Evolutionary conservation across 1,284 basidiomycete species (phyloP), one percentile per base, ranked within the genome.

Genomic region (Ceratobasidium sp.): DNA sequence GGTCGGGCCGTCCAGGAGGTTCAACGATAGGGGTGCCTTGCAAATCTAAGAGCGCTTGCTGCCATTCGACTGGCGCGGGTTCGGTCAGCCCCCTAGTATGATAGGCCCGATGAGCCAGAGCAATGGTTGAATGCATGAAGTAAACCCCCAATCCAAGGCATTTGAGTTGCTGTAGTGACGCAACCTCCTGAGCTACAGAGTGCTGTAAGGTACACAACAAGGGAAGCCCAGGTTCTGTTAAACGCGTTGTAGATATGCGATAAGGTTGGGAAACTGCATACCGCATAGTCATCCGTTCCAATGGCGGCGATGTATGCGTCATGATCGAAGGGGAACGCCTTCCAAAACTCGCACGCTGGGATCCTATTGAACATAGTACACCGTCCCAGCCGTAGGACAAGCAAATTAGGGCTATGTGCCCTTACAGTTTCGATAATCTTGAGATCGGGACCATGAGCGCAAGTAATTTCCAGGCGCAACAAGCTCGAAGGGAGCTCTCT

Each of bases 401-500:
- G 13, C 39, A 75, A 17, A 33, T 56, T 45, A 4, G 73, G 73
- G 23, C 73, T 65, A 37, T 42, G 31, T 1, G 26, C 35, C 23
- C 51, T 33, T 17, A 75, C 61, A 8, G 56, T 65, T 56, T 56
- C 13, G 11, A 75, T 75, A 11, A 75, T 35, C 17, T 37, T 65
- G 23, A 65, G 61, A 23, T 75, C 73, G 6, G 73, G 73, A 20
- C 73, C 73, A 47, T 75, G 73, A 8, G 73, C 73, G n/a, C 35
- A 15, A 17, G 49, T 53, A n/a, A 75, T 65, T 26, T 75, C 73
- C 20, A 75, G 49, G 23, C 61, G 53, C 61, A 54, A 5, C 13
- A 75, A n/a, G 17, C 49, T 56, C 15, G 49, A 1, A 28, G 73
- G 73, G 13, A 75, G 61, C 8, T 15, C 5, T 5, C 6, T 75